Evolutionary conservation across 2,329 filamentous ascomycete genomes (phyloP).

Genomic region (Microsporum audouinii): DNA sequence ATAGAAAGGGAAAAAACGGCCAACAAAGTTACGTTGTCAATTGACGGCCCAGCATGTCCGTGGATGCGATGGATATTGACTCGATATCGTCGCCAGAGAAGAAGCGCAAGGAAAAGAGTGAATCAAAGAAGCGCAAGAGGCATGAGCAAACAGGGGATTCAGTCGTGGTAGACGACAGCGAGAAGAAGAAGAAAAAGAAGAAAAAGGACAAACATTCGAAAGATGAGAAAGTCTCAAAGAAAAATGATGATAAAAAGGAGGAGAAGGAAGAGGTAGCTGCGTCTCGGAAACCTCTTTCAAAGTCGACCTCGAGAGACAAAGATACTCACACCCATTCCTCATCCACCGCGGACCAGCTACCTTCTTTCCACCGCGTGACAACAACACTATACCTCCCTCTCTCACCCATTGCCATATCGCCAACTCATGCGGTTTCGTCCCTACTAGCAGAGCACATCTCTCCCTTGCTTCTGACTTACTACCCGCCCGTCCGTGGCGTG

Average conservation of each 20-base stretch:
- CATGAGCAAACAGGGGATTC: constrained; percentile 17
- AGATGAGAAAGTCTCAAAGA: background rate
- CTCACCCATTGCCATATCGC: constrained; percentile 44
- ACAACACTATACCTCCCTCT: constrained; percentile 60
- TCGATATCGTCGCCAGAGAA: constrained; percentile 23
- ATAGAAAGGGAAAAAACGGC: background rate
- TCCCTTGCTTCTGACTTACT: constrained; percentile 53
- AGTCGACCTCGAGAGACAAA: background rate
- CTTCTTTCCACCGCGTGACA: constrained; percentile 68
- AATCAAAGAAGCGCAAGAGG: constrained; percentile 38
- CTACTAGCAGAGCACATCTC: constrained; percentile 51
- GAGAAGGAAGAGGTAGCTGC: constrained; percentile 4
- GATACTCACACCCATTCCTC: constrained; percentile 2
- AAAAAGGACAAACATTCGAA: constrained; percentile 13
- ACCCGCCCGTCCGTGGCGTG: constrained; percentile 47
- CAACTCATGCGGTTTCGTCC: constrained; percentile 44
- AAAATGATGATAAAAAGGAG: background rate
- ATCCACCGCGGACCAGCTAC: constrained; percentile 23
- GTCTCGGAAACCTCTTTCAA: constrained; percentile 8
- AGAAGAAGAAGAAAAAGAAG: constrained; percentile 22
- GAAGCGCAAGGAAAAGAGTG: constrained; percentile 37
- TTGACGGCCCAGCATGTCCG: constrained; percentile 23
- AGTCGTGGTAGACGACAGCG: constrained; percentile 17
- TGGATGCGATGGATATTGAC: constrained; percentile 33
- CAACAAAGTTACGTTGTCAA: background rate